A percentile compares a stretch with the other conserved stretches of the same genome.
Evolutionary conservation across 805 yeast genomes (phyloP).

Genomic region (Nematodospora valgi): DNA sequence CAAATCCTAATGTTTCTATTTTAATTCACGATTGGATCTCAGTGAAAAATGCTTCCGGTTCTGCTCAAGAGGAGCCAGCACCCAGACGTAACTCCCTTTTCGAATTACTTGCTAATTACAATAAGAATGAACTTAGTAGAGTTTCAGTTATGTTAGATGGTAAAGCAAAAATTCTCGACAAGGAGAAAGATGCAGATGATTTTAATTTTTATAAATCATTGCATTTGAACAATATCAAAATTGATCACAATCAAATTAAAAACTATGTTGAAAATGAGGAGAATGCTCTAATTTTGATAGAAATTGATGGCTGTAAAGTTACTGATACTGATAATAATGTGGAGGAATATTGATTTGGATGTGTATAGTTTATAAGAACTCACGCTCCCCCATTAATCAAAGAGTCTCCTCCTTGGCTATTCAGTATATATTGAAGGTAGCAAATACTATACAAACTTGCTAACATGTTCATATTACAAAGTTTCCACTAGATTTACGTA

Average conservation of each 20-base stretch:
- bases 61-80: slow-evolving; percentile 10
- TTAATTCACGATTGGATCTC: slow-evolving; percentile 90
- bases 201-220: slow-evolving; percentile 58
- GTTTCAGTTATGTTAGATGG: slow-evolving; percentile 84
- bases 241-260: slow-evolving; percentile 63
- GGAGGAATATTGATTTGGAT: slow-evolving; percentile 21
- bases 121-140: slow-evolving; percentile 74
- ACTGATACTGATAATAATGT: slow-evolving; percentile 74
- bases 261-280: slow-evolving; percentile 49
- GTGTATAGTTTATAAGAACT: not conserved
- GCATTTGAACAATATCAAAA: slow-evolving; percentile 61
- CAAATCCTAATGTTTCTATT: slow-evolving; percentile 76
- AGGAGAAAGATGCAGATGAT: slow-evolving; percentile 38
- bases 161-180: slow-evolving; percentile 50
- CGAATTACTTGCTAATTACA: slow-evolving; percentile 68
- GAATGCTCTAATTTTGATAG: slow-evolving; percentile 62
- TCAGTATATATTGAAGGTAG: not conserved
- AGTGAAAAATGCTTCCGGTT: slow-evolving; percentile 37
- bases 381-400: too few species aligned
- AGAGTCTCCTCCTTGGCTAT: not conserved
- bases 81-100: slow-evolving; percentile 26
- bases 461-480: too few species aligned
- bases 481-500: too few species aligned
- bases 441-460: too few species aligned
- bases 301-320: slow-evolving; percentile 65